A percentile compares a stretch with the other conserved stretches of the same genome.
Evolutionary conservation across 106 monocot species (phyloP).

Genomic region (Ottelia alismoides): DNA sequence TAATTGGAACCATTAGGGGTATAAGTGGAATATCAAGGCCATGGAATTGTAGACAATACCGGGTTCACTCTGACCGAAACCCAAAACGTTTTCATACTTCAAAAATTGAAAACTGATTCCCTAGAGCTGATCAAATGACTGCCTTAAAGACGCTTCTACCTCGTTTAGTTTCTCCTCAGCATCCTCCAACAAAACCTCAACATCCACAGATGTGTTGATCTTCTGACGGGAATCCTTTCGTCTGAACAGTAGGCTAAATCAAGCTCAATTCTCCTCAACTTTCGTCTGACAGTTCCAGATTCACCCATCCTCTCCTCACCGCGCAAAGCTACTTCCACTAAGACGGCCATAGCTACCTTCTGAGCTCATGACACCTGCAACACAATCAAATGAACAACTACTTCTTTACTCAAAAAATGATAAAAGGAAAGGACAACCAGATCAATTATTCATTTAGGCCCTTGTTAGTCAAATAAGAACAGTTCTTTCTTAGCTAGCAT

Average conservation of each 20-base stretch:
- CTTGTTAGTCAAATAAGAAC: too few species aligned
- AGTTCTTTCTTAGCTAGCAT: too few species aligned
- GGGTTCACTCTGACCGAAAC: slow-evolving; percentile 19
- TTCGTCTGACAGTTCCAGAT: slow-evolving; percentile 15
- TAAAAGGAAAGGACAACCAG: too few species aligned
- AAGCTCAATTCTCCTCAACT: slow-evolving; percentile 40
- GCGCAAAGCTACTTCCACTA: too few species aligned
- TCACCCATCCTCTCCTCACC: too few species aligned
- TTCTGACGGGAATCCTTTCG: slow-evolving; percentile 26
- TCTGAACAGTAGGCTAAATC: slow-evolving; percentile 51
- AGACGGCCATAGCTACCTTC: too few species aligned
- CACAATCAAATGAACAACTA: too few species aligned
- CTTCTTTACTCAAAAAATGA: too few species aligned
- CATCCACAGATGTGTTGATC: background rate
- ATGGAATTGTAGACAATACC: slow-evolving; percentile 18
- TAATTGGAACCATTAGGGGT: background rate
- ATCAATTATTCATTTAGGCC: too few species aligned
- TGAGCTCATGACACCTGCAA: too few species aligned
- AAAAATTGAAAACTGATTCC: slow-evolving; percentile 40
- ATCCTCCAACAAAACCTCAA: slow-evolving; percentile 19
- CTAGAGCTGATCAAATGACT: slow-evolving; percentile 36
- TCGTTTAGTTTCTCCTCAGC: slow-evolving; percentile 30
- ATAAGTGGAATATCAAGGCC: slow-evolving; percentile 2
- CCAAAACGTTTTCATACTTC: slow-evolving; percentile 36
- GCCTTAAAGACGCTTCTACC: slow-evolving; percentile 42